phyloP scores from a whole-genome alignment of 2,329 filamentous ascomycete species.

The Berkeleyomyces basicola region DNA sequence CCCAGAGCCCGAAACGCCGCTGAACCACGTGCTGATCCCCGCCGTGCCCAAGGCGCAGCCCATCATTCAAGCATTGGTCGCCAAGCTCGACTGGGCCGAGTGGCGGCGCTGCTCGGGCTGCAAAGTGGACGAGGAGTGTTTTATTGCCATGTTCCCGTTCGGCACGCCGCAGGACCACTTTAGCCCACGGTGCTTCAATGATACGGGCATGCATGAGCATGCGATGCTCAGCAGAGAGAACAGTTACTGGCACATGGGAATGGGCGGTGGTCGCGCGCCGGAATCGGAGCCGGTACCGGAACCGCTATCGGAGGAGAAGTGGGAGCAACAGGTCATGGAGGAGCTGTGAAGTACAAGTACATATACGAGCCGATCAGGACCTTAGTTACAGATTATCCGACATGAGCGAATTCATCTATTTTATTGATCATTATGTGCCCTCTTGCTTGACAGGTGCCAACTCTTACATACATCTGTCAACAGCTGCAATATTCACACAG shows the following conservation, averaged over 20 bases:
- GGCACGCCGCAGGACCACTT: slow-evolving; percentile 37
- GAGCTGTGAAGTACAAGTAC: not conserved
- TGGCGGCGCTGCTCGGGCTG: slow-evolving; percentile 43
- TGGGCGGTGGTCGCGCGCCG: not conserved
- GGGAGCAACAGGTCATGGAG: not conserved
- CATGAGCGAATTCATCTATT: not conserved
- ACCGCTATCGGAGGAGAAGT: not conserved
- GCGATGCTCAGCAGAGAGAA: not conserved
- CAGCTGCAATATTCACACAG: not conserved
- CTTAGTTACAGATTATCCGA: no score
- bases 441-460: not conserved
- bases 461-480: not conserved
- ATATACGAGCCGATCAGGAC: no score
- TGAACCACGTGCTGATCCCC: slow-evolving; percentile 3
- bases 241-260: slow-evolving; percentile 9
- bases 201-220: not conserved
- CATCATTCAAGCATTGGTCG: slow-evolving; percentile 23
- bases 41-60: slow-evolving; percentile 8
- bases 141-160: slow-evolving; percentile 48
- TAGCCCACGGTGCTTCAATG: slow-evolving; percentile 9
- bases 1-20: not conserved
- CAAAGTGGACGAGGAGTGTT: slow-evolving; percentile 35
- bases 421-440: not conserved
- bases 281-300: not conserved
- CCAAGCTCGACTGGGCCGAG: slow-evolving; percentile 38